Base-by-base conservation (phyloP, 106 monocot species). In the Acanthochlamys bracteata region DNA sequence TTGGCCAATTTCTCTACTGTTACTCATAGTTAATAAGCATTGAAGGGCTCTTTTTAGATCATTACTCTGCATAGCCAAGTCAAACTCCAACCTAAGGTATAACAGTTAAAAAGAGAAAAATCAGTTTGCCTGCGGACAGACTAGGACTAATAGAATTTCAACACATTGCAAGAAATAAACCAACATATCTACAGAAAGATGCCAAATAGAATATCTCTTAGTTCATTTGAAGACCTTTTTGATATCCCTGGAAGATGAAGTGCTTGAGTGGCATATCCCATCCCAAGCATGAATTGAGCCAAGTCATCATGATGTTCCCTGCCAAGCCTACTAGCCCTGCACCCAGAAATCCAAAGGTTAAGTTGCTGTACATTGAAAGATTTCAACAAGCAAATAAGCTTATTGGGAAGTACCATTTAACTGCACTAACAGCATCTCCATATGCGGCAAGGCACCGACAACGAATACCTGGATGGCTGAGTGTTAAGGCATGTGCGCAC, bases 241-340 rank as follows among this genome's bases (percentile, higher is more conserved):
- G 96, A 96, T 76, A 96, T 96, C 67, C 96, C 96, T 64, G 88
- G 96, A 64, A 96, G 76, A 83, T 96, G 96, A 85, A 96, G 96
- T 72, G 96, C 96, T 85, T 96, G 91, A 72, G 88, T 91, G 33
- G 96, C 96, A 79, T 96, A 96, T 59, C 96, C 96, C 91, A 96
- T 88, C 43, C 96, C 96, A 64, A 96, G 96, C 88, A 96, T 80
- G 76, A 96, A 96, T 41, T 96, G 91, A 67, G 96, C 96, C 74
- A 96, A 84, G 68, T 96, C 96, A 79, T 96, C 96, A 75, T 96
- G 96, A 59, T 96, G 96, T 70, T 96, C 96, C 45, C 96, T 67
- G 22, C 84, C 91, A 63, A 96, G 85, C 67, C 96, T 74, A 71
- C 84, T 91, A 56, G 96, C 96, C 96, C 96, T 96, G 88, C 23